Percentiles rank a stretch among this genome's conserved stretches.
phyloP scores from a whole-genome alignment of 2,329 filamentous ascomycete genomes.

The Teratosphaeria pseudoeucalypti region DNA sequence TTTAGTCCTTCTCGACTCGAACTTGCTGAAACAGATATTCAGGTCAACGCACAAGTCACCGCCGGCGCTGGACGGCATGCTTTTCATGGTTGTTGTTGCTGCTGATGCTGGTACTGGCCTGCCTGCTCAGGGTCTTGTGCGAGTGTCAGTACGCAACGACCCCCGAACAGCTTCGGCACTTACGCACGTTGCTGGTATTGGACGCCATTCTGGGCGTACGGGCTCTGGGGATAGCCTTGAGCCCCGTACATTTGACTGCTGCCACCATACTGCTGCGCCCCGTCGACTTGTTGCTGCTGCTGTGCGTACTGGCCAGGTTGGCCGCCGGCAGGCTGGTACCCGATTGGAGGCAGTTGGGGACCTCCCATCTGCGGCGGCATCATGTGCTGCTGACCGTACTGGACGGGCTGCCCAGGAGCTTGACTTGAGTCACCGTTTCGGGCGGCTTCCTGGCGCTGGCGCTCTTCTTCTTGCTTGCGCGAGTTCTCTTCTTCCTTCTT shows the following conservation, averaged over 20 bases:
- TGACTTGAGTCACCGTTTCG: conserved; percentile 39
- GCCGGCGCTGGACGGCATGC: not conserved
- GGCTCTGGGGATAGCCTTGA: conserved; percentile 42
- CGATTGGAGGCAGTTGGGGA: conserved; percentile 42
- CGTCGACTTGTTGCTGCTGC: conserved; percentile 35
- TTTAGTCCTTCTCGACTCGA: not conserved
- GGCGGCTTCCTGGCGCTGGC: conserved; percentile 56
- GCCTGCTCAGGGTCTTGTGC: conserved; percentile 13
- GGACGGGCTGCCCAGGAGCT: conserved; percentile 39
- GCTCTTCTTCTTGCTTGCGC: conserved; percentile 83
- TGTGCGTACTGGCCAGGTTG: conserved; percentile 38
- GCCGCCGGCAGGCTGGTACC: conserved; percentile 38
- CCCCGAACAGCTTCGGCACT: conserved; percentile 5
- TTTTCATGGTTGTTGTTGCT: conserved; percentile 7
- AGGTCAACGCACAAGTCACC: not conserved
- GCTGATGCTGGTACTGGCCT: conserved; percentile 9
- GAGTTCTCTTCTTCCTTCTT: conserved; percentile 96
- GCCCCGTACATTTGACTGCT: conserved; percentile 34
- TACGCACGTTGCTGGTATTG: conserved; percentile 35
- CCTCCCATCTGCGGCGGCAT: conserved; percentile 37
- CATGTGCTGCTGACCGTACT: conserved; percentile 34
- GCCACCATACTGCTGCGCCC: conserved; percentile 39
- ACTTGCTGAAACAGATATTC: conserved; percentile 1
- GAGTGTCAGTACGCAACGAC: conserved; percentile 10
- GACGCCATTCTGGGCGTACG: conserved; percentile 37